Evolutionary conservation across 2,329 filamentous ascomycete genomes (phyloP).

Genomic region (Pseudocercospora vitis): DNA sequence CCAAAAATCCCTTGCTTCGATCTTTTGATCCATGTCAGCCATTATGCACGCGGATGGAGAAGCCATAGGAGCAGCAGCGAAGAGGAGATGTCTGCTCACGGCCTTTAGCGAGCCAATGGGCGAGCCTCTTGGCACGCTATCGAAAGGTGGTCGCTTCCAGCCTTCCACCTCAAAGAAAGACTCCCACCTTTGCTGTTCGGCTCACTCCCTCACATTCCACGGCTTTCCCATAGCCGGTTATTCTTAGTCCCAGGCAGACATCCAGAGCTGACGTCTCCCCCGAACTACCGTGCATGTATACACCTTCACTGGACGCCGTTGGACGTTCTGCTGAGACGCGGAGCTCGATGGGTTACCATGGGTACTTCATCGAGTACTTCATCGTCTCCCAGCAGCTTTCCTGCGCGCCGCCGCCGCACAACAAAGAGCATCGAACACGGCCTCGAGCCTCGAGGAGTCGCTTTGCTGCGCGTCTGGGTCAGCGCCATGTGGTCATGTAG

Average conservation of each 20-base stretch:
- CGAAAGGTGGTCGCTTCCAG: constrained; percentile 14
- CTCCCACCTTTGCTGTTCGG: constrained; percentile 10
- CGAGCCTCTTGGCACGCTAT: constrained; percentile 1
- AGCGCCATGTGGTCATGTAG: constrained; percentile 24
- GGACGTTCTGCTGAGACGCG: constrained; percentile 6
- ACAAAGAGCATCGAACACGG: constrained; percentile 9
- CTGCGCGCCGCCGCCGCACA: constrained; percentile 12
- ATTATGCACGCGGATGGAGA: constrained; percentile 26
- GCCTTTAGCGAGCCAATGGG: constrained; percentile 16
- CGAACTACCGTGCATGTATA: constrained; percentile 5
- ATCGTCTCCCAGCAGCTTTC: constrained; percentile 6
- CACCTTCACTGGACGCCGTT: background rate
- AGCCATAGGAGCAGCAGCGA: constrained; percentile 8
- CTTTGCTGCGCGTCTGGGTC: constrained; percentile 22
- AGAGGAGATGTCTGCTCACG: constrained; percentile 13
- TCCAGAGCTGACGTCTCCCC: background rate
- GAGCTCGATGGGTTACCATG: constrained; percentile 18
- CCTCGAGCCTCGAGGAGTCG: constrained; percentile 4
- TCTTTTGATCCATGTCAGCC: constrained; percentile 30
- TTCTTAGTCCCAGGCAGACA: constrained; percentile 10
- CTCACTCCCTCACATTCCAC: constrained; percentile 5
- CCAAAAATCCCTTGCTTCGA: constrained; percentile 32
- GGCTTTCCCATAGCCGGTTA: constrained; percentile 22
- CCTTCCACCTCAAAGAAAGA: constrained; percentile 12
- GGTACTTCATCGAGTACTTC: constrained; percentile 12